Evolutionary conservation across 306 rosid genomes (phyloP), one percentile per base, ranked within the genome.

Genomic region (Calophaca sinica): DNA sequence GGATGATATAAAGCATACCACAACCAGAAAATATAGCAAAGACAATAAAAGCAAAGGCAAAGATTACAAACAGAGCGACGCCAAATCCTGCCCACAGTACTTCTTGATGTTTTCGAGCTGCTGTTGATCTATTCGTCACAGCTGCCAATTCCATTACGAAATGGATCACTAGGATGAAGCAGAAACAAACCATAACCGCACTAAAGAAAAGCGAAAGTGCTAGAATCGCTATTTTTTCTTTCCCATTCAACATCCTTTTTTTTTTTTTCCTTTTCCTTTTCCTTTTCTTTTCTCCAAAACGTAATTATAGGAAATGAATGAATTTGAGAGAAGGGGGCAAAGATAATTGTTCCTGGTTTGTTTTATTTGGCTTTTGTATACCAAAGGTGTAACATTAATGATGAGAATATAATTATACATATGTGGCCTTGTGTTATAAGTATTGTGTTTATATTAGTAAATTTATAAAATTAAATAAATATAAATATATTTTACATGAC

Each of bases 101-200:
- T 36, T 79, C 74, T 55, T 83, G 81, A 1, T 52, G 60, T 57
- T 76, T 81, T 10, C 44, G 42, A n/a, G 45, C 60, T 45, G 51
- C 9, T 66, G 72, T 20, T 20, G 26, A 3, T 51, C 36, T 64
- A 4, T 73, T 33, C 28, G 76, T 62, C 0, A 3, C 9, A 7
- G 7, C 2, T 42, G 44, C 46, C 68, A 81, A 52, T 72, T 81
- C 84, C 67, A 8, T 12, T 46, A 78, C 45, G 59, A 76, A 72
- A 79, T 79, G 79, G 58, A 63, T 31, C 20, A 78, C 66, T n/a
- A 83, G 38, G 14, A 77, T 3, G n/a, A 82, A 62, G 65, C 86
- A 82, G 38, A 81, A 80, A 75, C 86, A 78, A 9, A 80, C 80
- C 74, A 80, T 70, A 1, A 85, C 9, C 55, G 62, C 58, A 78